Percentiles rank a stretch among this genome's conserved stretches.
Evolutionary conservation across 2,329 filamentous ascomycete species (phyloP).

Genomic region (Hymenoscyphus fructigenus): DNA sequence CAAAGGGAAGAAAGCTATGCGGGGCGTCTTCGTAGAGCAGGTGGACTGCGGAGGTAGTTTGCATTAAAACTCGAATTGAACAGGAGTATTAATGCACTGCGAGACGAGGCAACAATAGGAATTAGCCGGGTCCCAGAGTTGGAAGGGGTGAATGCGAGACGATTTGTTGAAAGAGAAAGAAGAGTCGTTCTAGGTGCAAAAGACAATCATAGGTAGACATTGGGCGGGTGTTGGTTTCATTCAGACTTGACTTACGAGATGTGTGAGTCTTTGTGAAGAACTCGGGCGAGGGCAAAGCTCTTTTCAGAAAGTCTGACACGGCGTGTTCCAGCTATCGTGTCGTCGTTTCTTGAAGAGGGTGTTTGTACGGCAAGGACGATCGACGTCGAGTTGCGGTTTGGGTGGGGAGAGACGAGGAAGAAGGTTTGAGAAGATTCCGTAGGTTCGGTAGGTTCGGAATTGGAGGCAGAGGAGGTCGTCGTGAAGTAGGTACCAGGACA

Average conservation of each 20-base stretch:
- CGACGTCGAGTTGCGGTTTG: neutral
- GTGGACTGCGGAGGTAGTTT: constrained; percentile 18
- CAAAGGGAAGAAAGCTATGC: neutral
- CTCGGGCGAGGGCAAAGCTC: constrained; percentile 7
- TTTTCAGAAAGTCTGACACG: constrained; percentile 23
- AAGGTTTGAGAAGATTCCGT: neutral
- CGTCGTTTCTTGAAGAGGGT: constrained; percentile 12
- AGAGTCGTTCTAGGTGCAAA: constrained; percentile 14
- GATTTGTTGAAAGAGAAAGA: constrained; percentile 10
- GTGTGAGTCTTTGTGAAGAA: constrained; percentile 11
- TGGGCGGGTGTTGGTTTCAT: constrained; percentile 4
- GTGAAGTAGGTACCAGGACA: constrained; percentile 30
- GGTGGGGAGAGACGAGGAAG: constrained; percentile 9
- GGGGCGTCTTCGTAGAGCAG: constrained; percentile 11
- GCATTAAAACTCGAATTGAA: constrained; percentile 3
- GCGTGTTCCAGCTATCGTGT: constrained; percentile 36
- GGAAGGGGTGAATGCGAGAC: constrained; percentile 11
- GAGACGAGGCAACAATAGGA: constrained; percentile 16
- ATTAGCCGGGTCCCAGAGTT: constrained; percentile 25
- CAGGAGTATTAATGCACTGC: constrained; percentile 23
- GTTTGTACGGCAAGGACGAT: constrained; percentile 18
- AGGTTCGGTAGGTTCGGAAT: neutral
- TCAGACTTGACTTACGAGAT: constrained; percentile 29
- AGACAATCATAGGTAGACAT: constrained; percentile 13
- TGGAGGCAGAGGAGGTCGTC: constrained; percentile 13